A percentile compares a stretch with the other conserved stretches of the same genome.
Evolutionary conservation across 805 yeast species (phyloP).

Genomic region (Kazachstania kunashirensis): DNA sequence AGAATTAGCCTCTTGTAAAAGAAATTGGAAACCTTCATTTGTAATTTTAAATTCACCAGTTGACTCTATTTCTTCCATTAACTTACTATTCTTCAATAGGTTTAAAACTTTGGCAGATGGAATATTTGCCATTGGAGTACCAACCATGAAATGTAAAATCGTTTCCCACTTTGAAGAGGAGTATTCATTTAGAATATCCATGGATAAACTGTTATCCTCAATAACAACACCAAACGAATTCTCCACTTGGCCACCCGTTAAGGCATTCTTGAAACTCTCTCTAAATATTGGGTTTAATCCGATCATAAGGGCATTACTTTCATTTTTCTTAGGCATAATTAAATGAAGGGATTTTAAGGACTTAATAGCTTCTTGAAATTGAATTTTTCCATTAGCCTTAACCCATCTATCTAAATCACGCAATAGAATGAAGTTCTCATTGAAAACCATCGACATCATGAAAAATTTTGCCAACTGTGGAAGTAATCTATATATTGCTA

Average conservation of each 20-base stretch:
- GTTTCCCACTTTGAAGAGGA: constrained; percentile 90
- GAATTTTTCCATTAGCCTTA: constrained; percentile 42
- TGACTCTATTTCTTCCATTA: constrained; percentile 60
- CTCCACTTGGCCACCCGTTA: constrained; percentile 65
- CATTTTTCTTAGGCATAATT: constrained; percentile 34
- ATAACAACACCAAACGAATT: constrained; percentile 72
- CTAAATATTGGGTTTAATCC: constrained; percentile 66
- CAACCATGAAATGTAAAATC: constrained; percentile 94
- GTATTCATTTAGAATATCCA: constrained; percentile 58
- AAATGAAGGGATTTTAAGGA: constrained; percentile 69
- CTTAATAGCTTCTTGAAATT: constrained; percentile 65
- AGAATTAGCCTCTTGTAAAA: constrained; percentile 83
- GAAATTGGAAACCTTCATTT: constrained; percentile 85
- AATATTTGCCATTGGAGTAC: constrained; percentile 58
- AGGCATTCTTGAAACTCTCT: constrained; percentile 64
- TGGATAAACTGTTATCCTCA: constrained; percentile 35
- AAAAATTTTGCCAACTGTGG: constrained; percentile 86
- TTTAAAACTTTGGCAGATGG: constrained; percentile 80
- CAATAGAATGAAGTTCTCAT: constrained; percentile 60
- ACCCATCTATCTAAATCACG: constrained; percentile 71
- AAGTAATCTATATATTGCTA: constrained; percentile 81
- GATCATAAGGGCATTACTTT: constrained; percentile 21
- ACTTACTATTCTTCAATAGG: constrained; percentile 66
- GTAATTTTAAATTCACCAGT: constrained; percentile 56
- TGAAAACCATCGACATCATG: constrained; percentile 78